Percentiles rank a stretch among this genome's conserved stretches.
phyloP scores from a whole-genome alignment of 768 basidiomycete species.

The Phallus indusiatus region DNA sequence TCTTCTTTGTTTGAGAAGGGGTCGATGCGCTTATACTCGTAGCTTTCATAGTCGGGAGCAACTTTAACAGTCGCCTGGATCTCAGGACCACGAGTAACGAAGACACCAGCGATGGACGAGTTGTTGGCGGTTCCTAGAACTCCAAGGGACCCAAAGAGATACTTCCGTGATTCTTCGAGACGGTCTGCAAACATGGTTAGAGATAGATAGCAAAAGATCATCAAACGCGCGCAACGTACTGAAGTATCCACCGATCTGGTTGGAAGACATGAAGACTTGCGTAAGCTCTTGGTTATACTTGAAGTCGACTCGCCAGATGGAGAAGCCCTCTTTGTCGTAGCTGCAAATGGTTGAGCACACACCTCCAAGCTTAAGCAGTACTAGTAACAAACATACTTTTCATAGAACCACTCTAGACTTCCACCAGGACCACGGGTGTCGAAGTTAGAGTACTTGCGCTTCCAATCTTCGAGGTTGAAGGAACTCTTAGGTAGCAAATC shows the following conservation, averaged over 20 bases:
- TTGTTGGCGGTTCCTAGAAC: slow-evolving; percentile 77
- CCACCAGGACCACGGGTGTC: slow-evolving; percentile 83
- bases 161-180: slow-evolving; percentile 93
- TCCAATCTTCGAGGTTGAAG: slow-evolving; percentile 94
- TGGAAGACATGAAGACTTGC: slow-evolving; percentile 87
- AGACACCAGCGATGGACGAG: slow-evolving; percentile 69
- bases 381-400: slow-evolving; percentile 55
- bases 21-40: slow-evolving; percentile 71
- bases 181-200: slow-evolving; percentile 42
- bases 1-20: slow-evolving; percentile 53
- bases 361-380: no score
- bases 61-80: slow-evolving; percentile 58
- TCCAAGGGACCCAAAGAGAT: slow-evolving; percentile 88
- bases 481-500: slow-evolving; percentile 82
- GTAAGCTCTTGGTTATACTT: slow-evolving; percentile 95
- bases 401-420: slow-evolving; percentile 92
- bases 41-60: slow-evolving; percentile 91
- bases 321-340: slow-evolving; percentile 84
- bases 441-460: slow-evolving; percentile 94
- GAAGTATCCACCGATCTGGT: slow-evolving; percentile 94
- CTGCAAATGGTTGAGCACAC: slow-evolving; percentile 28
- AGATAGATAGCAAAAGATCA: background rate
- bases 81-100: slow-evolving; percentile 80
- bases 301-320: slow-evolving; percentile 87
- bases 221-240: slow-evolving; percentile 15